Conservation (phyloP, 345 rosid genomes). For the Rhizophora apiculata region DNA sequence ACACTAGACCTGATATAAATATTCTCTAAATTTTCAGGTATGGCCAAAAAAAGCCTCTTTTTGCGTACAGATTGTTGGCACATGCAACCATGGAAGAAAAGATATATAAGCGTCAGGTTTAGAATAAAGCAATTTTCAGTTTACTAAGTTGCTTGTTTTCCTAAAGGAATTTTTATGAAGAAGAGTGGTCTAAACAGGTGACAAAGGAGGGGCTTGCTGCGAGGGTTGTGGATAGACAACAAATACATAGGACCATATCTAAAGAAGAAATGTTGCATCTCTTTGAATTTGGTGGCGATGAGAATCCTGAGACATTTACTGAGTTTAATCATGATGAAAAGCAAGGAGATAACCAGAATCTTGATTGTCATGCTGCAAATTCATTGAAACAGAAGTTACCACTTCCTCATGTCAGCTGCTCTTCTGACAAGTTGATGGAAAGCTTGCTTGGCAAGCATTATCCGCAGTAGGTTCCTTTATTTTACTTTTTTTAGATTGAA, state of each 20-base stretch:
- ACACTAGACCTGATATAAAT: constrained; percentile 9
- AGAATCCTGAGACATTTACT: constrained; percentile 50
- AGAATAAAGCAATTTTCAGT: constrained; percentile 15
- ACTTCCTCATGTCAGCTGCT: constrained; percentile 54
- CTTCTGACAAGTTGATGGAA: constrained; percentile 92
- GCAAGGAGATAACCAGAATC: constrained; percentile 25
- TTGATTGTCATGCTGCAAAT: constrained; percentile 30
- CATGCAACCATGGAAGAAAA: constrained; percentile 99
- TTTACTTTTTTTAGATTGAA: background rate
- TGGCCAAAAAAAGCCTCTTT: constrained; percentile 97
- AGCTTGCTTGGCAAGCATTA: constrained; percentile 64
- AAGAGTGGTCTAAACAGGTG: constrained; percentile 53
- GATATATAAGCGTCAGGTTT: constrained; percentile 97
- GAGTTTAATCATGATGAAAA: constrained; percentile 43
- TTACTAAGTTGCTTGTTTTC: constrained; percentile 10
- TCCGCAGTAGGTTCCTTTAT: constrained; percentile 52
- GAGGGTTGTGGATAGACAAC: constrained; percentile 99
- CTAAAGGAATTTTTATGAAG: constrained; percentile 17
- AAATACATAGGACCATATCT: constrained; percentile 89
- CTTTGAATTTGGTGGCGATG: constrained; percentile 95
- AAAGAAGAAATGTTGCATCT: constrained; percentile 99
- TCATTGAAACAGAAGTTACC: constrained; percentile 51
- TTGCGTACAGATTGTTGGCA: constrained; percentile 94
- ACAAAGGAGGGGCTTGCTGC: constrained; percentile 99
- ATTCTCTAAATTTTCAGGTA: constrained; percentile 46